Conservation (phyloP, 2,329 filamentous ascomycete species). For the Clonostachys sp. region DNA sequence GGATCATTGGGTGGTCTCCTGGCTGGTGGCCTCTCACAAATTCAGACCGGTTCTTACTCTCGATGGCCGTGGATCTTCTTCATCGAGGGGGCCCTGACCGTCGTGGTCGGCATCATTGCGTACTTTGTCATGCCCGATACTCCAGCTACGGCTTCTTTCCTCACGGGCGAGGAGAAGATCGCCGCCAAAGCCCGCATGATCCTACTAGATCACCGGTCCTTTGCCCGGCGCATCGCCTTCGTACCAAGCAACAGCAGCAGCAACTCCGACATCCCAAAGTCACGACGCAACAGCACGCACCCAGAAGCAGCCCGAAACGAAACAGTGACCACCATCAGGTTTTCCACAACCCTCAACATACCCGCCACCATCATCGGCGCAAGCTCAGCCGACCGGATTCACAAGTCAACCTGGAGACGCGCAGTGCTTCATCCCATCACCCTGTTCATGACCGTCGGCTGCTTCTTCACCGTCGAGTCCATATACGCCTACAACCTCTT, state of each 20-base stretch:
- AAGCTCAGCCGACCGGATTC: background rate
- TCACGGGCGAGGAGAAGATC: background rate
- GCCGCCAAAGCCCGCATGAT: slow-evolving; percentile 1
- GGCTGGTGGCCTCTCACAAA: slow-evolving; percentile 11
- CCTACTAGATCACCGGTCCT: background rate
- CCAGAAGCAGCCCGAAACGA: background rate
- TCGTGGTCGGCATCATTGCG: slow-evolving; percentile 23
- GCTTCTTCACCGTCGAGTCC: slow-evolving; percentile 13
- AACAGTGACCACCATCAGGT: background rate
- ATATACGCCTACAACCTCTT: slow-evolving; percentile 25
- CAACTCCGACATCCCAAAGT: background rate
- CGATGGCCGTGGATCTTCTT: slow-evolving; percentile 18
- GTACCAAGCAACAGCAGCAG: background rate
- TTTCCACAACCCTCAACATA: background rate
- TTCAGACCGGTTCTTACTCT: slow-evolving; percentile 7
- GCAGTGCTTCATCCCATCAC: slow-evolving; percentile 12
- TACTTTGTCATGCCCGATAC: slow-evolving; percentile 31
- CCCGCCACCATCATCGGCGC: background rate
- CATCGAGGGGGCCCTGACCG: slow-evolving; percentile 15
- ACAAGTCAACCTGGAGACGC: slow-evolving; percentile 1
- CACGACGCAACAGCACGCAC: background rate
- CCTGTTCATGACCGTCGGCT: slow-evolving; percentile 9
- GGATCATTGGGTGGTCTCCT: slow-evolving; percentile 14
- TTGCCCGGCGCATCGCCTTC: background rate
- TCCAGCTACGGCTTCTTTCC: slow-evolving; percentile 2